Evolutionary conservation across 192 early-diverging fungal genomes (phyloP), one percentile per base, ranked within the genome.

Genomic region (Backusella parvicylindrica): DNA sequence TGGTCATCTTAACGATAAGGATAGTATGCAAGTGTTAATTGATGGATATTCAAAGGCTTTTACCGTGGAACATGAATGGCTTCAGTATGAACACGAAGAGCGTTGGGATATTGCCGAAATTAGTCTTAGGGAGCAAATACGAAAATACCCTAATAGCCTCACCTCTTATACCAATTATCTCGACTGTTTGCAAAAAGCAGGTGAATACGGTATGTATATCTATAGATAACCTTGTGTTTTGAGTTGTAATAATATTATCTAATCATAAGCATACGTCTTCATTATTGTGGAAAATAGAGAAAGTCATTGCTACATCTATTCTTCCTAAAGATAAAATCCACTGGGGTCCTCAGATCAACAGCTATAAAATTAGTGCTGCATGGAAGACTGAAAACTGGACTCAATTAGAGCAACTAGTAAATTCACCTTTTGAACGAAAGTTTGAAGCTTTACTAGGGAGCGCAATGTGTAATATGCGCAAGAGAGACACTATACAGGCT

Each of bases 351-450:
- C 69, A 66, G 3, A 71, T 92, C 23, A 85, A 83, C 21, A 76
- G 86, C 0, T 83, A 80, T 56, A 81, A 80, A 18, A 81, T 92
- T 7, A 88, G 90, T 56, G 87, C 91, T 1, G 79, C 89, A 16
- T 94, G 92, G 92, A 81, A 89, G 70, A 68, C 90, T 15, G 83
- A 87, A 32, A 72, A 87, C 15, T 94, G 92, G 91, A 74, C 83
- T 4, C 33, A 75, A 5, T 40, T 95, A 12, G 88, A 89, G 11
- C 26, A 21, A 4, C 60, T 83, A 6, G 69, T 93, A 5, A 63
- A 75, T 4, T 78, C 83, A 43, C 72, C 78, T 6, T 43, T 79
- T n/a, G 77, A 83, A 9, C 30, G 72, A 0, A 81, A 78, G 0
- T 93, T 92, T 75, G 89, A 92, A 35, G 75, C 86, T 3, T 74